Conservation (phyloP, 441 rosid species). For the Pelargonium myrrhifolium region DNA sequence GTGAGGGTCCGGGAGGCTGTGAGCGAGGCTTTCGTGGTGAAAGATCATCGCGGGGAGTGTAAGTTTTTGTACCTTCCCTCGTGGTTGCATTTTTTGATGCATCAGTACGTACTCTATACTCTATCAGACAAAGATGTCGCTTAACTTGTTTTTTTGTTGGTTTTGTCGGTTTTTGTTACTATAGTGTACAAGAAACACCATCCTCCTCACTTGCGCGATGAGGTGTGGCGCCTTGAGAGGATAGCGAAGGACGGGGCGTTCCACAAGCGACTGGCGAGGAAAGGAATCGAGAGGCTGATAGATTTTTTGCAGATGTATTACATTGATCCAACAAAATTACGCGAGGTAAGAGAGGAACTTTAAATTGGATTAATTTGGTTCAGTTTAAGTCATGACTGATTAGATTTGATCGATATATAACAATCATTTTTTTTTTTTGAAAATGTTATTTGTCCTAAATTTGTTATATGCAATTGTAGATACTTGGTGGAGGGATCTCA, state of each 20-base stretch:
- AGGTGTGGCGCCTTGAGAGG: slow-evolving; percentile 65
- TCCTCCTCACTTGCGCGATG: slow-evolving; percentile 50
- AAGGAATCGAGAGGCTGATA: slow-evolving; percentile 26
- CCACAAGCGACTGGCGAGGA: slow-evolving; percentile 28
- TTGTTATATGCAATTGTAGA: slow-evolving; percentile 29
- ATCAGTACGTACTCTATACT: not conserved
- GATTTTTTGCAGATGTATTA: slow-evolving; percentile 39
- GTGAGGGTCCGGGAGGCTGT: slow-evolving; percentile 50
- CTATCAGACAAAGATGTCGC: not conserved
- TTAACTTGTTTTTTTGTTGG: no score
- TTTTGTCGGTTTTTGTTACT: not conserved
- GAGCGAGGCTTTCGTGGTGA: slow-evolving; percentile 58
- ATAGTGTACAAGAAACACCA: slow-evolving; percentile 65
- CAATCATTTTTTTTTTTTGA: no score
- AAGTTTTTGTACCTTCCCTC: slow-evolving; percentile 20
- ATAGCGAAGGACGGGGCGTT: slow-evolving; percentile 56
- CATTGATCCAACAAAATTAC: slow-evolving; percentile 26
- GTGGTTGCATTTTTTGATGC: no score
- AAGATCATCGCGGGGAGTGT: slow-evolving; percentile 85
- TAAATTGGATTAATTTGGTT: no score
- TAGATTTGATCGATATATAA: no score
- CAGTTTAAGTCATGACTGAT: no score
- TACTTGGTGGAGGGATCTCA: slow-evolving; percentile 33
- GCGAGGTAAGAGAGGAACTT: slow-evolving; percentile 35
- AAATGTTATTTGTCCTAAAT: not conserved